Evolutionary conservation across 108 stramenopile genomes (phyloP), one percentile per base, ranked within the genome.

Genomic region (Skeletonema menzelii): DNA sequence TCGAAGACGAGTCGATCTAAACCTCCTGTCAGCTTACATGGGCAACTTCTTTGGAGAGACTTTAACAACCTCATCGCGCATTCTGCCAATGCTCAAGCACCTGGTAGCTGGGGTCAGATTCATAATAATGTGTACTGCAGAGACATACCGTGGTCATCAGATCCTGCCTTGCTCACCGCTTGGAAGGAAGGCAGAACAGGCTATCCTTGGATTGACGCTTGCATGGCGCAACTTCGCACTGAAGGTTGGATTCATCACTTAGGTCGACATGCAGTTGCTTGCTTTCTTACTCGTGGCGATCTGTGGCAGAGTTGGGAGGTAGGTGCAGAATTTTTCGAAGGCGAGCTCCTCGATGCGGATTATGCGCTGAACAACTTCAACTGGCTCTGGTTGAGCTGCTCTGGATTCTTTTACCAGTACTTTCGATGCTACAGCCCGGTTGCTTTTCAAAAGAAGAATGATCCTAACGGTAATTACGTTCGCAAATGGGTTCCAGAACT

Each of bases 181-280:
- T 99, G 99, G 99, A 91, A 94, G 72, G 79, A 86, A 19, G 96
- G 88, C 17, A 56, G 82, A 38, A 99, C 99, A 10, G 99, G 99
- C 7, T 99, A 90, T 80, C 99, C 99, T 8, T 98, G 85, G 71
- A 97, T 99, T 60, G 97, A 99, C 64, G 99, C 99, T 24, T 76
- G 82, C 69, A 99, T 99, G 99, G 88, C 84, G 1, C 97, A 99
- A 70, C 85, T 99, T 32, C 72, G 84, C 24, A 76, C 85, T 42
- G 85, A 91, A 67, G 98, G 97, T 35, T 99, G 97, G 97, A 94
- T 99, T 26, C 98, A 99, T 72, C 98, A 99, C 76, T 77, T 98
- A 19, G 97, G 86, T 12, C 67, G 98, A 30, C 98, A 99, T 75
- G 88, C 95, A 0, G 97, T 98, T 22, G 97, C 99, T 2, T 99